Evolutionary conservation across 441 rosid species (phyloP).

Genomic region (Gossypium aridum): DNA sequence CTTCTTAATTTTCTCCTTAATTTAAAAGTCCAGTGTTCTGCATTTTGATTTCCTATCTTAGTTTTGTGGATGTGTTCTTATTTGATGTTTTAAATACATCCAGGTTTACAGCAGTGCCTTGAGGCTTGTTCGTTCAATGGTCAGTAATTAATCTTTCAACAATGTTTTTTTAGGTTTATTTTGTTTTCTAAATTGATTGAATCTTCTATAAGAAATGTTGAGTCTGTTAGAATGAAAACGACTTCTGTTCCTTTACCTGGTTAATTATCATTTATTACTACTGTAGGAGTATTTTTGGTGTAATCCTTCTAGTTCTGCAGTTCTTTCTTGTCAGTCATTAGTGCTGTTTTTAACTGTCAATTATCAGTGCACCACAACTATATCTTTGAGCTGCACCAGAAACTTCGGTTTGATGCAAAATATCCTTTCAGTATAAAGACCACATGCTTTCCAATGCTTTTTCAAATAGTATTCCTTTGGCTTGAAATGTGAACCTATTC

Average conservation of each 20-base stretch:
- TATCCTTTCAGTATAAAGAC: background rate
- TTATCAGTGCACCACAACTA: background rate
- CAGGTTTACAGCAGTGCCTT: slow-evolving; percentile 98
- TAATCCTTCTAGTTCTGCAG: background rate
- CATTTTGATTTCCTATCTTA: background rate
- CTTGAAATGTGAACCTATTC: background rate
- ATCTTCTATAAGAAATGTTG: background rate
- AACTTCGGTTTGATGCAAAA: background rate
- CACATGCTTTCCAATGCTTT: background rate
- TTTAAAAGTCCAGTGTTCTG: background rate
- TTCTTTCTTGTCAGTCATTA: background rate
- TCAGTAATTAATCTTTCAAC: slow-evolving; percentile 29
- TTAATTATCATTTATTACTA: background rate
- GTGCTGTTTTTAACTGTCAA: background rate
- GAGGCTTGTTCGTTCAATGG: slow-evolving; percentile 94
- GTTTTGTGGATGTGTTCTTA: slow-evolving; percentile 1
- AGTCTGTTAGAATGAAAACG: background rate
- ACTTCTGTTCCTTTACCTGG: background rate
- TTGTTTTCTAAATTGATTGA: slow-evolving; percentile 2
- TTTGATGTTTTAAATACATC: slow-evolving; percentile 7
- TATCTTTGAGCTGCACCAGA: background rate
- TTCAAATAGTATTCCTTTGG: background rate
- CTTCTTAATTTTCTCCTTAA: background rate
- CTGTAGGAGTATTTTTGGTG: background rate
- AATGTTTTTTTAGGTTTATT: background rate